Conservation (phyloP, 352 stramenopile genomes). For the Phytopythium chamaehyphon region DNA sequence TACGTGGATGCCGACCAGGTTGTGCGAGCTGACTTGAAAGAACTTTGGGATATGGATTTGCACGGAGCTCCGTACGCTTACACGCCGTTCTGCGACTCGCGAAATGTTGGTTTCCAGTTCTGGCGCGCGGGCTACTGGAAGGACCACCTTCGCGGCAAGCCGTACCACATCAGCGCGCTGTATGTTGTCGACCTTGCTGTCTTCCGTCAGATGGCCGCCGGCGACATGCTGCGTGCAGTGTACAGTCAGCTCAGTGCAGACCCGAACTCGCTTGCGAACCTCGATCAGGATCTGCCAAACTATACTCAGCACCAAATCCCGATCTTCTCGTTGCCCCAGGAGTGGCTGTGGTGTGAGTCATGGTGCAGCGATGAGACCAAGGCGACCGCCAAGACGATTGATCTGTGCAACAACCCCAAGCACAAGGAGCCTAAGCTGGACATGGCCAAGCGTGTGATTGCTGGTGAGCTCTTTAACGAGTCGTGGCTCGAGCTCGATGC, state of each 20-base stretch:
- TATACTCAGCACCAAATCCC: slow-evolving; percentile 94
- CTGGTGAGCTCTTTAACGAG: slow-evolving; percentile 95
- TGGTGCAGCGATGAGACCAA: slow-evolving; percentile 99
- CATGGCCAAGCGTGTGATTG: slow-evolving; percentile 99
- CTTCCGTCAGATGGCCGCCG: slow-evolving; percentile 93
- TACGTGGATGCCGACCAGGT: slow-evolving; percentile 99
- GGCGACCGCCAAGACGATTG: slow-evolving; percentile 97
- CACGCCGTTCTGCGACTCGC: slow-evolving; percentile 97
- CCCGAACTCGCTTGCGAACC: slow-evolving; percentile 97
- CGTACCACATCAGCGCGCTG: slow-evolving; percentile 99
- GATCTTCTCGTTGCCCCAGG: slow-evolving; percentile 96
- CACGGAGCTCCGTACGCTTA: slow-evolving; percentile 96
- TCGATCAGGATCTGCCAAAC: slow-evolving; percentile 99
- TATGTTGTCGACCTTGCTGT: slow-evolving; percentile 98
- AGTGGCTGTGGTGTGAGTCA: slow-evolving; percentile 99
- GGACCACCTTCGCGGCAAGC: slow-evolving; percentile 93
- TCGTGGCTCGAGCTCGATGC: slow-evolving; percentile 98
- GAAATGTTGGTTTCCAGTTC: slow-evolving; percentile 98
- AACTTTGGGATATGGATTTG: slow-evolving; percentile 99
- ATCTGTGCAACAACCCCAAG: slow-evolving; percentile 99
- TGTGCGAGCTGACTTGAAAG: slow-evolving; percentile 96
- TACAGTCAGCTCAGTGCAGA: slow-evolving; percentile 98
- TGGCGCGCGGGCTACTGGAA: slow-evolving; percentile 99
- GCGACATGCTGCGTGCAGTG: slow-evolving; percentile 93
- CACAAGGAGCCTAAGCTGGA: slow-evolving; percentile 99